These are phyloP conservation scores for Neurospora africana DNA, from an alignment of 495 filamentous ascomycete species.

Conservation along the genomic window DNA sequence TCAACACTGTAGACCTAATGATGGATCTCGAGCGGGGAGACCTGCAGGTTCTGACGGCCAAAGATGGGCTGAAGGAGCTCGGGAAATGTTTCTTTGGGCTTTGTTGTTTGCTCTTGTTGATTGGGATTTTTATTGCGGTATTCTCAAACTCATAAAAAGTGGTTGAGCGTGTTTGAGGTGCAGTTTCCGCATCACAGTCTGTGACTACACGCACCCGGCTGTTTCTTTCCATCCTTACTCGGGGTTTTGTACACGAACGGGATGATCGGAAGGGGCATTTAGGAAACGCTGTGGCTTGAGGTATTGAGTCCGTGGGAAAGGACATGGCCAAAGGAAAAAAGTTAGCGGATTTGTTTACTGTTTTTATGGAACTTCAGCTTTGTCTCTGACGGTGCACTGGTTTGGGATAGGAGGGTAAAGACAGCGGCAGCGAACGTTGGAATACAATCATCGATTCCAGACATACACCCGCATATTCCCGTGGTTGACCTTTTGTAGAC, in stretches of 20 bases:
- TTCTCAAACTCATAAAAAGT: neutral
- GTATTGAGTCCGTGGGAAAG: neutral
- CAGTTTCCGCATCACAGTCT: neutral
- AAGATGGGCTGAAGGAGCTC: neutral
- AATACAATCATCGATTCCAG: neutral
- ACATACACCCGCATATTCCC: neutral
- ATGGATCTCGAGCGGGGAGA: neutral
- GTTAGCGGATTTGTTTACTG: neutral
- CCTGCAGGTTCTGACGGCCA: no score
- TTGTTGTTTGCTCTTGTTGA: neutral
- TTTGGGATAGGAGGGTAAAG: neutral
- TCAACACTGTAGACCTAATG: neutral
- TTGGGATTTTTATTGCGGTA: neutral
- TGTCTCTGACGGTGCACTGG: neutral
- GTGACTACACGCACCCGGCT: neutral
- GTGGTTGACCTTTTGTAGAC: neutral
- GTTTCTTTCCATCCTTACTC: neutral
- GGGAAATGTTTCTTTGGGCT: neutral
- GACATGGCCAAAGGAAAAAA: neutral
- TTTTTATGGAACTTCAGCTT: neutral
- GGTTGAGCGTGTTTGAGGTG: neutral
- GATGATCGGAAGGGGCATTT: neutral
- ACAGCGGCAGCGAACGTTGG: neutral
- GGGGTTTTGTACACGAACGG: neutral
- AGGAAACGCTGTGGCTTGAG: neutral